These are phyloP conservation scores for Exophiala sp. DNA, from an alignment of 2,329 filamentous ascomycete genomes.

Conservation along the genomic window DNA sequence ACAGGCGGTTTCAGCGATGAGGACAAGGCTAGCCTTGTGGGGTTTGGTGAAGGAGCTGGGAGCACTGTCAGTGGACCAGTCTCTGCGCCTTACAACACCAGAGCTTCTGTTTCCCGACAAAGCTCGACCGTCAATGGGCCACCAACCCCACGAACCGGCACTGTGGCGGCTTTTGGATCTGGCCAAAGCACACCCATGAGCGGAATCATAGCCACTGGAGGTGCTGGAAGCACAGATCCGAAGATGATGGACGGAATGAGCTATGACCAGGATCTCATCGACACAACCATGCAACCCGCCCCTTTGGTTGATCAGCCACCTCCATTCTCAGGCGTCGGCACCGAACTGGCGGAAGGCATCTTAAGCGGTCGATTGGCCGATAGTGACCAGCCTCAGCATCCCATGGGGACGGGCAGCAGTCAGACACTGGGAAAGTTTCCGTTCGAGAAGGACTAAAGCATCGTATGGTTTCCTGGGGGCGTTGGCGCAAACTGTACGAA, in stretches of 20 bases:
- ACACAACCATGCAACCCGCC: conserved; percentile 58
- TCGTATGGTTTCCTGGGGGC: not conserved
- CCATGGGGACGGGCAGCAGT: conserved; percentile 11
- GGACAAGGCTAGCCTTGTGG: conserved; percentile 74
- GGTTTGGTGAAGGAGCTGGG: conserved; percentile 85
- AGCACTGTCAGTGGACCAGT: conserved; percentile 75
- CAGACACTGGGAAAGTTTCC: conserved; percentile 27
- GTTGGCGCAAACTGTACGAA: not conserved
- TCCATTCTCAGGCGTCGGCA: conserved; percentile 30
- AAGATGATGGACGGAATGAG: conserved; percentile 63
- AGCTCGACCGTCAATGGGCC: conserved; percentile 37
- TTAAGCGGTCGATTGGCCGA: conserved; percentile 55
- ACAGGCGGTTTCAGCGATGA: conserved; percentile 81
- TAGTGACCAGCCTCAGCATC: conserved; percentile 37
- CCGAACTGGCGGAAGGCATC: conserved; percentile 60
- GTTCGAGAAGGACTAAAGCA: conserved; percentile 27
- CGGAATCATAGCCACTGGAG: conserved; percentile 42
- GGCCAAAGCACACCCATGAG: conserved; percentile 38
- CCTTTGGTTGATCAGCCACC: conserved; percentile 41
- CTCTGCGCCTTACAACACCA: conserved; percentile 51
- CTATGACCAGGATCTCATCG: conserved; percentile 56
- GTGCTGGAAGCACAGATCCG: conserved; percentile 48
- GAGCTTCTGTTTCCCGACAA: conserved; percentile 31
- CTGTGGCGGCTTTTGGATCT: conserved; percentile 16
- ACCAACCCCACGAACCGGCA: conserved; percentile 27